A percentile compares a stretch with the other conserved stretches of the same genome.
Evolutionary conservation across 306 rosid species (phyloP).

Genomic region (Calophaca sinica): DNA sequence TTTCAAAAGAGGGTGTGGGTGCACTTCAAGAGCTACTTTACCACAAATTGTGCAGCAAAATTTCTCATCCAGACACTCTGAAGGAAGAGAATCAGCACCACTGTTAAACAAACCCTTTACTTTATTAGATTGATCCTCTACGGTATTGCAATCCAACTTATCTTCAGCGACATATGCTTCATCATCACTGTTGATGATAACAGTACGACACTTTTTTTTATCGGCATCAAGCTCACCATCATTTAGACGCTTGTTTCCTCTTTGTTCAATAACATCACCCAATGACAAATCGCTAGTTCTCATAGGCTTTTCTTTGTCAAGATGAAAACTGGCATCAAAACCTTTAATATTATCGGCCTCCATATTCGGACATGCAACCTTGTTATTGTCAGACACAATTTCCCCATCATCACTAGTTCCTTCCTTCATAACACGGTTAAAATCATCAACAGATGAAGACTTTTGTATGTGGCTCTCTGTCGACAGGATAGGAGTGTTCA

Average conservation of each 20-base stretch:
- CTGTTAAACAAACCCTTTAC: conserved; percentile 41
- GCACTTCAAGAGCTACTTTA: conserved; percentile 59
- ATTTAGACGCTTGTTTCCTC: conserved; percentile 71
- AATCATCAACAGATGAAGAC: conserved; percentile 48
- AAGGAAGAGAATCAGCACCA: conserved; percentile 52
- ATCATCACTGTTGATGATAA: conserved; percentile 50
- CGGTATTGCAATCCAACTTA: conserved; percentile 43
- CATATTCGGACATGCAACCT: conserved; percentile 47
- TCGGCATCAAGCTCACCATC: conserved; percentile 59
- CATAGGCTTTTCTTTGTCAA: conserved; percentile 51
- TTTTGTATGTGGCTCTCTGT: conserved; percentile 51
- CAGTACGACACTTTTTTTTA: conserved; percentile 61
- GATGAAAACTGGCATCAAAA: conserved; percentile 49
- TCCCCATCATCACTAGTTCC: conserved; percentile 49
- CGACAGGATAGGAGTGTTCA: conserved; percentile 43
- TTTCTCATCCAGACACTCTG: conserved; percentile 52
- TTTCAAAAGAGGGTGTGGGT: conserved; percentile 71
- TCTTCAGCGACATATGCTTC: conserved; percentile 52
- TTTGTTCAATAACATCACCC: conserved; percentile 53
- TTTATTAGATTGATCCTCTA: conserved; percentile 49
- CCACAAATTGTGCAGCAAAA: conserved; percentile 73
- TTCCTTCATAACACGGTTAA: conserved; percentile 51
- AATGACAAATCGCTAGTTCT: conserved; percentile 45
- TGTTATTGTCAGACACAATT: conserved; percentile 42
- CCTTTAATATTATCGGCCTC: conserved; percentile 48